A percentile compares a stretch with the other conserved stretches of the same genome.
These are phyloP conservation scores for Rhododendron henanense DNA, from an alignment of 148 eudicot species.

Conservation along the genomic window DNA sequence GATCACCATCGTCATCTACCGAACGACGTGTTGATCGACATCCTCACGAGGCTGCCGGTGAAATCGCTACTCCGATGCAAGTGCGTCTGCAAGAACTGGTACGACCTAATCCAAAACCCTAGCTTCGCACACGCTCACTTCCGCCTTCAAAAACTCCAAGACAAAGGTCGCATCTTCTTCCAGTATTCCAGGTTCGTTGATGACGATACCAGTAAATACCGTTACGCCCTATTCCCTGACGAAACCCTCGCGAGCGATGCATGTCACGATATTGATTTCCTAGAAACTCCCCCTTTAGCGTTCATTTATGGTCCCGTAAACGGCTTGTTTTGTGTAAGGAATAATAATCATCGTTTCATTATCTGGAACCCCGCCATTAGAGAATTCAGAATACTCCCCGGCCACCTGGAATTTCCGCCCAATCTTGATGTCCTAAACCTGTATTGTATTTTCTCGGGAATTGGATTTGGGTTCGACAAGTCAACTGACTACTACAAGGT, in stretches of 20 bases:
- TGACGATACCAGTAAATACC: background rate
- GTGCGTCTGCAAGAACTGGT: background rate
- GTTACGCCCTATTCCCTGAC: background rate
- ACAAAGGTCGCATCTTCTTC: constrained; percentile 2
- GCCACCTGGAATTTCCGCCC: background rate
- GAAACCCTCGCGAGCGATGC: background rate
- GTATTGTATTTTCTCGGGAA: no score
- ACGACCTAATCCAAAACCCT: background rate
- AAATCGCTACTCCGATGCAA: background rate
- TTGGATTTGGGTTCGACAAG: constrained; percentile 11
- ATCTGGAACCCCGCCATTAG: constrained; percentile 10
- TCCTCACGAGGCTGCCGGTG: background rate
- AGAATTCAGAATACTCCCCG: background rate
- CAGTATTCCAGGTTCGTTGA: background rate
- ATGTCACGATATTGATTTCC: background rate
- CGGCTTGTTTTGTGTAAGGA: background rate
- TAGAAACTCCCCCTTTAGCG: no score
- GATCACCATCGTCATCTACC: background rate
- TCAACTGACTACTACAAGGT: background rate
- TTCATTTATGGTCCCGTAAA: background rate
- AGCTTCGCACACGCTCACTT: background rate
- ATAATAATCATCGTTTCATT: background rate
- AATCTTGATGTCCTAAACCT: no score
- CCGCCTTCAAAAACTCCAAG: background rate
- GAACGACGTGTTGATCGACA: background rate